phyloP scores from a whole-genome alignment of 345 rosid species.

The Rhizophora apiculata region DNA sequence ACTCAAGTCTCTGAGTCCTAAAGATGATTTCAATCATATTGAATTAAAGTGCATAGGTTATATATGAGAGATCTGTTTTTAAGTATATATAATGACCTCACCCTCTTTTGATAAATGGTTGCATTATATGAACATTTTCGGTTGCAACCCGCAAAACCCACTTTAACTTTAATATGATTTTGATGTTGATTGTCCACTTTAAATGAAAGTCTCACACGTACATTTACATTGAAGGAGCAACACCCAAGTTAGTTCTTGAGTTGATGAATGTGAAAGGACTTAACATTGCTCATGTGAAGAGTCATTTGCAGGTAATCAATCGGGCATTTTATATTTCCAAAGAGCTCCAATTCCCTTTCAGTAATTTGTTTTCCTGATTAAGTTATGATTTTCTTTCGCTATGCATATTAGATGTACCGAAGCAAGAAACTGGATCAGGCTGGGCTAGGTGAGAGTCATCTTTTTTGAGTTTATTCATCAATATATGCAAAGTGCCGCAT shows the following conservation, averaged over 20 bases:
- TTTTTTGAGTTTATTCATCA: not conserved
- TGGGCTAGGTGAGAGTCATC: conserved; percentile 53
- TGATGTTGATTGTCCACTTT: not conserved
- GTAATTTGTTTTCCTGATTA: not conserved
- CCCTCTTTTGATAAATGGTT: too few species aligned
- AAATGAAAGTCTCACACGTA: not conserved
- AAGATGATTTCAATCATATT: too few species aligned
- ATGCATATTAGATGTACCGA: conserved; percentile 60
- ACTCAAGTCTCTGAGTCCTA: too few species aligned
- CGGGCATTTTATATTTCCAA: not conserved
- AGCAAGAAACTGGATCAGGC: conserved; percentile 77
- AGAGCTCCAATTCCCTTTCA: not conserved
- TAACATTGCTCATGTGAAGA: conserved; percentile 89
- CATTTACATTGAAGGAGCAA: conserved; percentile 50
- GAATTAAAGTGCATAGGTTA: too few species aligned
- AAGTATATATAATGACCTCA: too few species aligned
- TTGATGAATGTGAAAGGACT: conserved; percentile 81
- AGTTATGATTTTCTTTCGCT: not conserved
- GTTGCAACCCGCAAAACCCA: too few species aligned
- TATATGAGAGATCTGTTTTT: too few species aligned
- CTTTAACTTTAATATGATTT: too few species aligned
- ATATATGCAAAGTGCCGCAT: too few species aligned
- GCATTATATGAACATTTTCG: too few species aligned
- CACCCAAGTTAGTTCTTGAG: conserved; percentile 85
- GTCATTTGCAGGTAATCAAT: conserved; percentile 73